Evolutionary conservation across 371 early-diverging fungal species (phyloP), one percentile per base, ranked within the genome.

Genomic region (Apophysomyces elegans): DNA sequence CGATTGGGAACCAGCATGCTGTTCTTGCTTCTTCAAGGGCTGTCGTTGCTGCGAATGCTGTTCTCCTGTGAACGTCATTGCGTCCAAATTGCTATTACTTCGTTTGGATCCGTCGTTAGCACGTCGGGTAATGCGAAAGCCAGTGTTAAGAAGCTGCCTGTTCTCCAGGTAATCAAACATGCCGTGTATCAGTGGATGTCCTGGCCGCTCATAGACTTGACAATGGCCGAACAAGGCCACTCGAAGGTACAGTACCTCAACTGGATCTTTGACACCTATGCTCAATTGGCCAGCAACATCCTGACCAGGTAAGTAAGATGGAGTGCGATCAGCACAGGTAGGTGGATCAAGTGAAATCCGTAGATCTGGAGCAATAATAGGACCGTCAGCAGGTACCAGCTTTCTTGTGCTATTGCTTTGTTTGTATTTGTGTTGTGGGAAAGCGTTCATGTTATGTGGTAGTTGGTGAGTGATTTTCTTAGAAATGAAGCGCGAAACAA

Each of bases 151-250:
- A 0, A 70, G 9, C 56, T 66, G 65, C 41, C 39, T 36, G 16
- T 70, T 57, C 35, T 63, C 46, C 32, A 62, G 46, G 43, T 66
- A 70, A n/a, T 70, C 70, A 50, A 70, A 70, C 32, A 70, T 45
- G 12, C 66, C 70, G n/a, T 39, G 26, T 11, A 14, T 45, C 37
- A 70, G 45, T 6, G 70, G 70, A 36, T 65, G 62, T 2, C 54
- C 59, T 47, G 63, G 66, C 0, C 36, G 3, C 9, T 70, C 70
- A 58, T 66, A 50, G 1, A 70, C 56, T 35, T 58, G 66, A 11
- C 46, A 65, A 45, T 59, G 54, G 1, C 70, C 70, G 37, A 46
- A 65, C 4, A 70, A n/a, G 3, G 47, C 43, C 1, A 66, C 63
- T 6, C 66, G 63, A 2, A 66, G 45, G 59, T 66, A 44, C 39